Conservation (phyloP, 2,329 filamentous ascomycete genomes). For the Cadophora sp. region DNA sequence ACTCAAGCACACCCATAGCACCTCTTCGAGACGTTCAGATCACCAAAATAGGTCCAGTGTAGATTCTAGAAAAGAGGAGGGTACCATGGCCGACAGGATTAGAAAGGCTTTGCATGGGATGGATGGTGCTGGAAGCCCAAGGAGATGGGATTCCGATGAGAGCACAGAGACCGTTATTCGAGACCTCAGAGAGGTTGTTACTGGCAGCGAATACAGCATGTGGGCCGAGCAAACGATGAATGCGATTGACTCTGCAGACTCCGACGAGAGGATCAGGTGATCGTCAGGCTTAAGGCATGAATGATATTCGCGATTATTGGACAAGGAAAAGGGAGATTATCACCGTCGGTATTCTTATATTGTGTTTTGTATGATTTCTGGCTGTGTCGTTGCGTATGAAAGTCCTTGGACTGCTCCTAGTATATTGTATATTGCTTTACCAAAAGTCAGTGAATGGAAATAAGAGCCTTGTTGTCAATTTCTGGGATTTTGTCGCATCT, state of each 20-base stretch:
- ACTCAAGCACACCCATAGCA: constrained; percentile 10
- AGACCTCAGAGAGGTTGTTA: constrained; percentile 19
- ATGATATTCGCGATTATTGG: not conserved
- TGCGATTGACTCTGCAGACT: constrained; percentile 1
- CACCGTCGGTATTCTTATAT: not conserved
- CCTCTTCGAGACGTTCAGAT: constrained; percentile 11
- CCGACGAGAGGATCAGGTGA: not conserved
- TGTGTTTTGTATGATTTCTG: constrained; percentile 1
- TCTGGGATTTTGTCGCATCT: not conserved
- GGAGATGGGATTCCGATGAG: constrained; percentile 27
- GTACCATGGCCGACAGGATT: constrained; percentile 16
- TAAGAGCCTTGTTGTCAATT: constrained; percentile 4
- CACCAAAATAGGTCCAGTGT: constrained; percentile 13
- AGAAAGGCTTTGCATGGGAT: constrained; percentile 32
- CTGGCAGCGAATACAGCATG: constrained; percentile 27
- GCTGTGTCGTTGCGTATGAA: not conserved
- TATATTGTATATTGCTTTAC: not conserved
- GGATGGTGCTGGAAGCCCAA: constrained; percentile 28
- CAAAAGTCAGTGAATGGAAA: not conserved
- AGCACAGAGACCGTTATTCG: constrained; percentile 39
- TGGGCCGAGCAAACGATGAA: constrained; percentile 18
- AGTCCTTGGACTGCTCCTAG: not conserved
- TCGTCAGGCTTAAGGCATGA: not conserved
- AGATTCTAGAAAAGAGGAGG: constrained; percentile 23
- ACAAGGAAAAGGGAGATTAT: not conserved